phyloP scores from a whole-genome alignment of 495 filamentous ascomycete genomes.

The Penicillium turbatum region DNA sequence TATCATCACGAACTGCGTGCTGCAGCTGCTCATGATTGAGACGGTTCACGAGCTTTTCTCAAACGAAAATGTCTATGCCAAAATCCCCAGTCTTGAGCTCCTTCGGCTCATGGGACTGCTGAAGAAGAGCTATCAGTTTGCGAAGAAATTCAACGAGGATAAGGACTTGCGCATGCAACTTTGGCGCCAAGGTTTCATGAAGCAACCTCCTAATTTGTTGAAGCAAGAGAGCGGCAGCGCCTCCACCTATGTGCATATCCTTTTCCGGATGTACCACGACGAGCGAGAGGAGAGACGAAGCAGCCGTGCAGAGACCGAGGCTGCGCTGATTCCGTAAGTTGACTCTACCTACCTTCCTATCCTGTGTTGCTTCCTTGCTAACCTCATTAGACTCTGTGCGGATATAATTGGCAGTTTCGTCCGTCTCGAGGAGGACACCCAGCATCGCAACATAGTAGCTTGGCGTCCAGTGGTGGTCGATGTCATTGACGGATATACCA shows the following conservation, averaged over 20 bases:
- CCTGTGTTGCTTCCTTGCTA: conserved; percentile 8
- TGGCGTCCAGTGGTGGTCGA: conserved; percentile 97
- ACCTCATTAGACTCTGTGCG: conserved; percentile 61
- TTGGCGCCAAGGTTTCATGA: conserved; percentile 99
- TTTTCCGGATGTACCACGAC: conserved; percentile 96
- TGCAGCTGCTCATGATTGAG: conserved; percentile 98
- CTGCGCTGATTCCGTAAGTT: conserved; percentile 79
- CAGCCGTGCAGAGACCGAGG: conserved; percentile 76
- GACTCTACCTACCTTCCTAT: background rate
- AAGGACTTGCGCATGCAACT: conserved; percentile 91
- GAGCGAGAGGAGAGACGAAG: conserved; percentile 74
- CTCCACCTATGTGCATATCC: conserved; percentile 86
- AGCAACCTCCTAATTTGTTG: conserved; percentile 95
- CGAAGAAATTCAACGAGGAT: conserved; percentile 94
- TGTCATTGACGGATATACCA: conserved; percentile 90
- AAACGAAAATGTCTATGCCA: conserved; percentile 89
- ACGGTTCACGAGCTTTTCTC: conserved; percentile 98
- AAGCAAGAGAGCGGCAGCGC: conserved; percentile 95
- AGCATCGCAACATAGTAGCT: conserved; percentile 91
- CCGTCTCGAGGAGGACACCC: conserved; percentile 83
- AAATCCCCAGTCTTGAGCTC: conserved; percentile 85
- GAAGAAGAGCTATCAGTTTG: conserved; percentile 93
- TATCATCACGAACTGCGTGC: conserved; percentile 97
- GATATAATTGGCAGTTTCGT: conserved; percentile 86
- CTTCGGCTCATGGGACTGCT: conserved; percentile 88